Evolutionary conservation across 2,329 filamentous ascomycete species (phyloP).

Genomic region (Orbilia brochopaga): DNA sequence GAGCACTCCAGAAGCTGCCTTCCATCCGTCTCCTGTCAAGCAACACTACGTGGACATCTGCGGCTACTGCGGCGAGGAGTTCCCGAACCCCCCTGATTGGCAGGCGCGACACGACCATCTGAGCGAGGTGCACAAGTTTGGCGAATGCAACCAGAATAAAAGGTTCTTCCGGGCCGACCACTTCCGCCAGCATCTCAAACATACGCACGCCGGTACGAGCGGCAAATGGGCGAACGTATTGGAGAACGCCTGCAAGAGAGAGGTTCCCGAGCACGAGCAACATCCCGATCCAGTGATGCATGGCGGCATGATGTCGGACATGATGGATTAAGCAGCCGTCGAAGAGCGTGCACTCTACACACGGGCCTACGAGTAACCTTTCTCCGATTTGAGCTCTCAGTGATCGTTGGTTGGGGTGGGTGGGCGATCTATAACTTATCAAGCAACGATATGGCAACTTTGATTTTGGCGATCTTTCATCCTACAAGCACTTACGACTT

Average conservation of each 20-base stretch:
- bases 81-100: slow-evolving; percentile 86
- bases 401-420: background rate
- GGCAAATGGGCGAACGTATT: slow-evolving; percentile 99
- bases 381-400: too few species aligned
- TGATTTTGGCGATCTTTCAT: slow-evolving; percentile 7
- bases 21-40: slow-evolving; percentile 76
- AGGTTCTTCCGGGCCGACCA: slow-evolving; percentile 98
- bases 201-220: slow-evolving; percentile 92
- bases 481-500: slow-evolving; percentile 23
- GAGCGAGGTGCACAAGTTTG: slow-evolving; percentile 91
- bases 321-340: slow-evolving; percentile 25
- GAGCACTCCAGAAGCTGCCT: slow-evolving; percentile 76
- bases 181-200: slow-evolving; percentile 96
- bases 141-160: slow-evolving; percentile 97
- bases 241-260: slow-evolving; percentile 95
- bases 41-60: slow-evolving; percentile 78
- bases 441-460: background rate
- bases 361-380: too few species aligned
- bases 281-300: slow-evolving; percentile 40
- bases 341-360: too few species aligned
- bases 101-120: slow-evolving; percentile 84
- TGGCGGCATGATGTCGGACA: slow-evolving; percentile 42
- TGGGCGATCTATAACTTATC: background rate
- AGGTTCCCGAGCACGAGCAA: slow-evolving; percentile 66
- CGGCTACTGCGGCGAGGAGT: slow-evolving; percentile 95